Percentiles rank a stretch among this genome's conserved stretches.
phyloP scores from a whole-genome alignment of 2,329 filamentous ascomycete genomes.

The Xylariomycetidae sp. region DNA sequence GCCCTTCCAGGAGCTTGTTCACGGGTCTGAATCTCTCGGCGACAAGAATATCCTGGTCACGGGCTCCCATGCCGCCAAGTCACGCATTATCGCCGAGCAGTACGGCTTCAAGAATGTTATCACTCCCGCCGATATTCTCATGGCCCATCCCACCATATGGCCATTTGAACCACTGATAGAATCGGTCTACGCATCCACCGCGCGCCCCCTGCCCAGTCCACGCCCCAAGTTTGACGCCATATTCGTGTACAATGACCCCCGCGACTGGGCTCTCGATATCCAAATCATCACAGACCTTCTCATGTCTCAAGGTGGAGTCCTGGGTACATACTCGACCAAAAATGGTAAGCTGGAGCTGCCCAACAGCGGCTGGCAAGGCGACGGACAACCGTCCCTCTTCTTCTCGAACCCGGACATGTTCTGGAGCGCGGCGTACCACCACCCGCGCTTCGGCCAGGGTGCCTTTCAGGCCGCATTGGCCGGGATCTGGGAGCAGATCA shows the following conservation, averaged over 20 bases:
- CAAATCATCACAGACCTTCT: constrained; percentile 82
- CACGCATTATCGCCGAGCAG: constrained; percentile 67
- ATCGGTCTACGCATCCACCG: constrained; percentile 54
- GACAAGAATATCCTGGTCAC: constrained; percentile 71
- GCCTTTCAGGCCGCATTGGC: constrained; percentile 79
- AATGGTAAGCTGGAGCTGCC: constrained; percentile 63
- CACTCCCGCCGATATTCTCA: constrained; percentile 79
- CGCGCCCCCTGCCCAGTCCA: constrained; percentile 52
- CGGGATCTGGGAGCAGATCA: constrained; percentile 73
- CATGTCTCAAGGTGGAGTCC: constrained; percentile 69
- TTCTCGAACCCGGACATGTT: constrained; percentile 88
- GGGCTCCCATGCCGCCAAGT: constrained; percentile 63
- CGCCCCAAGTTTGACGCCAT: constrained; percentile 76
- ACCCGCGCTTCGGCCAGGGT: constrained; percentile 86
- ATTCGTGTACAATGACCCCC: constrained; percentile 91
- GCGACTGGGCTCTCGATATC: constrained; percentile 90
- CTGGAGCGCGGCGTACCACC: constrained; percentile 81
- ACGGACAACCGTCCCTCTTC: constrained; percentile 75
- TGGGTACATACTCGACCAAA: constrained; percentile 73
- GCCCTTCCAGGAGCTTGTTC: constrained; percentile 70
- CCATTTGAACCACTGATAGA: constrained; percentile 71
- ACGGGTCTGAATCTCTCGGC: constrained; percentile 42
- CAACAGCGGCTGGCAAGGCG: constrained; percentile 75
- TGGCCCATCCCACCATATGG: constrained; percentile 70
- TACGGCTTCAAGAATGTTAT: constrained; percentile 81